A percentile compares a stretch with the other conserved stretches of the same genome.
Evolutionary conservation across 257 asterid genomes (phyloP).

Genomic region (Thymus mandschuricus): DNA sequence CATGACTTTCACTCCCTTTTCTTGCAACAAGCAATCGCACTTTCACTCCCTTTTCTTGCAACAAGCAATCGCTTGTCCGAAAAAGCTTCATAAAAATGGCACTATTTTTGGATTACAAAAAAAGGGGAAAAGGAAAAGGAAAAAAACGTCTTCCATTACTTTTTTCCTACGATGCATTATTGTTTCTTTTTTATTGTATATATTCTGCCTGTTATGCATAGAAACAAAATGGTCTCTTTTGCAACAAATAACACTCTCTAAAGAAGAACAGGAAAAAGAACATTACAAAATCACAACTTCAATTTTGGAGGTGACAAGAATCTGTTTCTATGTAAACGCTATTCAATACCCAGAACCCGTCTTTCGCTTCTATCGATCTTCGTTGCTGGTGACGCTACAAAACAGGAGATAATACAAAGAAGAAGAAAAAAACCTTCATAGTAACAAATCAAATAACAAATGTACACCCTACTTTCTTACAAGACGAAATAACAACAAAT

Average conservation of each 20-base stretch:
- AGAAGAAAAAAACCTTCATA: background rate
- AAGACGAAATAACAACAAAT: slow-evolving; percentile 20
- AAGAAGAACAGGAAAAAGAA: background rate
- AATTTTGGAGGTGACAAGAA: background rate
- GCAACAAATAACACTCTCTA: no score
- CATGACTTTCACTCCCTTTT: no score
- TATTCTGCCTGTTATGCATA: no score
- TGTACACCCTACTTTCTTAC: slow-evolving; percentile 39
- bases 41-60: background rate
- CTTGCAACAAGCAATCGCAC: no score
- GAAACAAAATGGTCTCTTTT: no score
- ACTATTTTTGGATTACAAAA: background rate
- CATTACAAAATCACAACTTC: background rate
- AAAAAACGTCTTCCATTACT: background rate
- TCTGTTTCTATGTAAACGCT: background rate
- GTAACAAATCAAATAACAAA: slow-evolving; percentile 27
- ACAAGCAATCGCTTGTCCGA: no score
- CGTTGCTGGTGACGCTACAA: slow-evolving; percentile 25
- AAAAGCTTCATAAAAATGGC: no score
- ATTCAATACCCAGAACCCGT: slow-evolving; percentile 2
- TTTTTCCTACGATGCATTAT: no score
- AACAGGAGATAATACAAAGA: slow-evolving; percentile 8
- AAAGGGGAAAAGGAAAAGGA: background rate
- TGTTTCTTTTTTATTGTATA: no score
- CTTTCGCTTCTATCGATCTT: background rate